Percentiles rank a stretch among this genome's conserved stretches.
These are phyloP conservation scores for Salix koriyanagi DNA, from an alignment of 345 rosid species.

Conservation along the genomic window DNA sequence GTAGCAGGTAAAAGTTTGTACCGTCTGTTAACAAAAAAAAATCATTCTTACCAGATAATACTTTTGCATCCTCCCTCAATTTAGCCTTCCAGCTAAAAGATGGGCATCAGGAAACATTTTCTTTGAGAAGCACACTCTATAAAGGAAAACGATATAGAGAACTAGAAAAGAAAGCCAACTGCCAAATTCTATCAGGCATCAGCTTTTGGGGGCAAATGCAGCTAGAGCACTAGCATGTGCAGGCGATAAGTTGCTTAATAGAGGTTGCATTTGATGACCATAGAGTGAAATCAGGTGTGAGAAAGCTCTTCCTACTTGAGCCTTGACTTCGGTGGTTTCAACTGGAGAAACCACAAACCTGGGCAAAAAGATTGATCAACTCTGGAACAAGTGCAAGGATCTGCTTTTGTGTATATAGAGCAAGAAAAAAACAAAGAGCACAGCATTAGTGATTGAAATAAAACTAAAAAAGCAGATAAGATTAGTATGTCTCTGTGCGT, in stretches of 20 bases:
- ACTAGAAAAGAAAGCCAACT: neutral
- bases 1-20: neutral
- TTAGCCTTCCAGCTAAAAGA: constrained; percentile 8
- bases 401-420: constrained; percentile 32
- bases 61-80: neutral
- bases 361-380: constrained; percentile 79
- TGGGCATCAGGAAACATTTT: constrained; percentile 1
- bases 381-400: constrained; percentile 76
- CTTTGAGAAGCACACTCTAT: constrained; percentile 2
- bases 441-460: neutral
- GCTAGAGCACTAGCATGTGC: constrained; percentile 81
- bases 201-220: constrained; percentile 60
- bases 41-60: constrained; percentile 10
- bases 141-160: neutral
- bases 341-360: constrained; percentile 72
- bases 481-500: neutral
- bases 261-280: constrained; percentile 85
- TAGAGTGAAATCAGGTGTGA: constrained; percentile 71
- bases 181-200: constrained; percentile 15
- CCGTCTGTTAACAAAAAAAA: neutral
- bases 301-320: constrained; percentile 79
- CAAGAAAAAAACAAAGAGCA: neutral
- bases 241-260: constrained; percentile 64
- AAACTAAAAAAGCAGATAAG: neutral
- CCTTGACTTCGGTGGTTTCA: constrained; percentile 82